A percentile compares a stretch with the other conserved stretches of the same genome.
These are phyloP conservation scores for Phaeotremella skinneri DNA, from an alignment of 768 basidiomycete genomes.

Conservation along the genomic window DNA sequence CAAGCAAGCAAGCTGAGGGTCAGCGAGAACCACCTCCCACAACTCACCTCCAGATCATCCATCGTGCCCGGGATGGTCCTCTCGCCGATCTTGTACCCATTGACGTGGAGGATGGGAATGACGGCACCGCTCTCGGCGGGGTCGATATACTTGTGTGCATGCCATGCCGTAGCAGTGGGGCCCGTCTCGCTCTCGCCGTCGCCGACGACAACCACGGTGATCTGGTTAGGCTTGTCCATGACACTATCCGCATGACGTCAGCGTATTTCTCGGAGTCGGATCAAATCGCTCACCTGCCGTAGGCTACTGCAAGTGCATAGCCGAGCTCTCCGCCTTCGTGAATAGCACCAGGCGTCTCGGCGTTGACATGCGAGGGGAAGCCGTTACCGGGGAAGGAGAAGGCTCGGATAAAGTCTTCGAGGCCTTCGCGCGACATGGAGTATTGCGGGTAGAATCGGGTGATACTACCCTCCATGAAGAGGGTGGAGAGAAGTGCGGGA, in stretches of 20 bases:
- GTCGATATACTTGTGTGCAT: conserved; percentile 84
- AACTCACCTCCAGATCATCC: conserved; percentile 70
- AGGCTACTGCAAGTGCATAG: conserved; percentile 79
- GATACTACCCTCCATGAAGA: conserved; percentile 75
- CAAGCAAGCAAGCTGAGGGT: conserved; percentile 53
- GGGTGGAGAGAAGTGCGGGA: conserved; percentile 77
- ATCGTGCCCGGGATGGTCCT: conserved; percentile 85
- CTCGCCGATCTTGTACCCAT: conserved; percentile 69
- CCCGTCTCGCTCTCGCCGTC: conserved; percentile 65
- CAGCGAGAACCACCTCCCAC: background rate
- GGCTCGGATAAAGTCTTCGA: conserved; percentile 63
- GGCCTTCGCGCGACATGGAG: conserved; percentile 46
- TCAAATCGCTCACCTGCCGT: conserved; percentile 55
- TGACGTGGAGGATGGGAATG: conserved; percentile 83
- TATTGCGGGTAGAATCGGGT: conserved; percentile 55
- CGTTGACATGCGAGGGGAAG: conserved; percentile 65
- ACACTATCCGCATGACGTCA: conserved; percentile 55
- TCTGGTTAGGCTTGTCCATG: conserved; percentile 85
- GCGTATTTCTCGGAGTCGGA: background rate
- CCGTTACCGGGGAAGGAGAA: conserved; percentile 77
- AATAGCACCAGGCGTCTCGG: conserved; percentile 76
- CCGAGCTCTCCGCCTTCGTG: conserved; percentile 88
- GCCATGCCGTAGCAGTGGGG: conserved; percentile 60
- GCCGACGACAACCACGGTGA: conserved; percentile 77
- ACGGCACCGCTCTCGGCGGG: conserved; percentile 86